A percentile compares a stretch with the other conserved stretches of the same genome.
These are phyloP conservation scores for Skeletonema marinoi DNA, from an alignment of 108 stramenopile species.

Conservation along the genomic window DNA sequence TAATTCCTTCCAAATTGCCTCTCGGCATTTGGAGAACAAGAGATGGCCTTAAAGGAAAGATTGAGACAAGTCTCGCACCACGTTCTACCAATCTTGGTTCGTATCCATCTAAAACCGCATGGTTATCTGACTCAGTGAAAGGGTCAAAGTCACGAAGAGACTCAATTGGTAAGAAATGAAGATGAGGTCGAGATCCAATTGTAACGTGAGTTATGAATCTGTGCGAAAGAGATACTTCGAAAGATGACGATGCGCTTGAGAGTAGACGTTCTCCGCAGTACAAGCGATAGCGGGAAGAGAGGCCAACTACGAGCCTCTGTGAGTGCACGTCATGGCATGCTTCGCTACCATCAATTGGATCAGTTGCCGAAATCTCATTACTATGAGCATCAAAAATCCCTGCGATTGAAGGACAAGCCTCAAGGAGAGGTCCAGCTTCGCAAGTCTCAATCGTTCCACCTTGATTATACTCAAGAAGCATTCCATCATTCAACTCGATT, in stretches of 20 bases:
- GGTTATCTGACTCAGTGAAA: conserved; percentile 79
- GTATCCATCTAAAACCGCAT: conserved; percentile 67
- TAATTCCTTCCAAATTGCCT: conserved; percentile 86
- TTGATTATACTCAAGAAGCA: conserved; percentile 62
- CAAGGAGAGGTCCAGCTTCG: conserved; percentile 67
- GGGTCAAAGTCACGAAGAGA: conserved; percentile 73
- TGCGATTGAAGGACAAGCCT: conserved; percentile 84
- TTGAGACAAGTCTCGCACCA: conserved; percentile 74
- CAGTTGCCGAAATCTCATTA: conserved; percentile 23
- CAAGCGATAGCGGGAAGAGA: conserved; percentile 65
- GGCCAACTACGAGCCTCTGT: conserved; percentile 63
- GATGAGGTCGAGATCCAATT: conserved; percentile 69
- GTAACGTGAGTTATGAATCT: conserved; percentile 71
- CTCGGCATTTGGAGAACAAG: conserved; percentile 84
- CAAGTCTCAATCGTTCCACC: conserved; percentile 46
- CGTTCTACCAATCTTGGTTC: conserved; percentile 86
- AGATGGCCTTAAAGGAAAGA: conserved; percentile 63
- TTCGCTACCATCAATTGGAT: conserved; percentile 5
- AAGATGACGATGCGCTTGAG: conserved; percentile 72
- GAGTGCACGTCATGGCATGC: conserved; percentile 24
- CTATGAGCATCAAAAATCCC: conserved; percentile 53
- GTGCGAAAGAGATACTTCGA: conserved; percentile 63
- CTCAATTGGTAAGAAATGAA: conserved; percentile 65
- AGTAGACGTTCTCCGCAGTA: conserved; percentile 84
- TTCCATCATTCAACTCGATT: conserved; percentile 69